Conservation (phyloP, 2,329 filamentous ascomycete genomes). For the Fusarium anthophilum region DNA sequence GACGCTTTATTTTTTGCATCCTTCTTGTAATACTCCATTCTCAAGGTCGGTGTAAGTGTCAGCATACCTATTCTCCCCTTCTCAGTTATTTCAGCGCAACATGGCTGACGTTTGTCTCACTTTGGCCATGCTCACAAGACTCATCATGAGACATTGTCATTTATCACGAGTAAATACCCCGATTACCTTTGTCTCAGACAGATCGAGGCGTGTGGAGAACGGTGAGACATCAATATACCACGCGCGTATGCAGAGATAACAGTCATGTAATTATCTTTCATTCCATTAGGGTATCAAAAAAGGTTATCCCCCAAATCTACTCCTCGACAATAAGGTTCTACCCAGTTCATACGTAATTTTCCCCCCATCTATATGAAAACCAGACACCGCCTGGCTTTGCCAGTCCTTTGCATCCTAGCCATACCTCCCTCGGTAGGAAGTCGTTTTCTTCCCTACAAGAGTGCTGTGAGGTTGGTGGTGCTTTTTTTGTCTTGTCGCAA, state of each 20-base stretch:
- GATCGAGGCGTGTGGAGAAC: neutral
- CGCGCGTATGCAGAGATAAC: neutral
- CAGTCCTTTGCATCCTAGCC: conserved; percentile 15
- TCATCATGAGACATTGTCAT: neutral
- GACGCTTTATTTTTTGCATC: neutral
- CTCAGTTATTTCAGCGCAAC: neutral
- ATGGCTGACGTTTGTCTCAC: neutral
- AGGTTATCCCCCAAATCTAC: conserved; percentile 30
- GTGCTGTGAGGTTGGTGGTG: conserved; percentile 26
- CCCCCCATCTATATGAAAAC: conserved; percentile 32
- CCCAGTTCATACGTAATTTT: conserved; percentile 40
- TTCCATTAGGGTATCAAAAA: conserved; percentile 43
- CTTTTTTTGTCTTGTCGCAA: conserved; percentile 41
- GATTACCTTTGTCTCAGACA: conserved; percentile 1
- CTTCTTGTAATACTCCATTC: neutral
- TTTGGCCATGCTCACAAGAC: neutral
- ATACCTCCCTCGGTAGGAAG: conserved; percentile 9
- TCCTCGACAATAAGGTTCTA: conserved; percentile 34
- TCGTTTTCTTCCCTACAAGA: conserved; percentile 3
- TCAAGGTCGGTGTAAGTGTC: neutral
- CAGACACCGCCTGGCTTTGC: conserved; percentile 29
- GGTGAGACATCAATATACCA: neutral
- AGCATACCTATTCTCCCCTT: neutral
- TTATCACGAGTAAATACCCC: neutral
- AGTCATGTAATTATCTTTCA: conserved; percentile 28